These are phyloP conservation scores for Xylariaceae sp. DNA, from an alignment of 2,329 filamentous ascomycete species.

Conservation along the genomic window DNA sequence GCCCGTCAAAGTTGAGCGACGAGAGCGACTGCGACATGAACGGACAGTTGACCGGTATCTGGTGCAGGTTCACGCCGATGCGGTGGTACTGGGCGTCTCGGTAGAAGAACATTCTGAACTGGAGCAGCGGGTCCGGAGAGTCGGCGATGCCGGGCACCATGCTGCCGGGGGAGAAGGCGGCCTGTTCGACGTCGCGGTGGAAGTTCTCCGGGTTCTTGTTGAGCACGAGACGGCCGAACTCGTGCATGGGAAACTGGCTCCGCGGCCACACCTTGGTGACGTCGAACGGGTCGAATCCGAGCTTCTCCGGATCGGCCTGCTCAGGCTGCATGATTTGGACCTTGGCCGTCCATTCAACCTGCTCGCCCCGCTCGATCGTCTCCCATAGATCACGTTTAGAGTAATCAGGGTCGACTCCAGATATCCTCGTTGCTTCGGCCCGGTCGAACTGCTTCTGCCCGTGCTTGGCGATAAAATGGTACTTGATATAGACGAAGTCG, in stretches of 20 bases:
- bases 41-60: constrained; percentile 38
- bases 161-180: constrained; percentile 45
- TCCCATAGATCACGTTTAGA: constrained; percentile 51
- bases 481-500: constrained; percentile 47
- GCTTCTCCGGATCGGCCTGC: constrained; percentile 40
- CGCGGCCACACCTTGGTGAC: constrained; percentile 49
- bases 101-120: constrained; percentile 46
- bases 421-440: constrained; percentile 38
- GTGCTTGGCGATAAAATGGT: constrained; percentile 42
- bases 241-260: constrained; percentile 41
- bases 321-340: constrained; percentile 52
- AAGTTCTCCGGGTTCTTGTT: constrained; percentile 42
- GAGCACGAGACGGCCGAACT: constrained; percentile 44
- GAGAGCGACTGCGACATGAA: constrained; percentile 40
- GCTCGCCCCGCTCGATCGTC: constrained; percentile 46
- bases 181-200: constrained; percentile 45
- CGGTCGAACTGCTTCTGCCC: constrained; percentile 44
- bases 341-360: constrained; percentile 49
- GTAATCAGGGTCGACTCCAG: constrained; percentile 46
- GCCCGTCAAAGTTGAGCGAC: constrained; percentile 45
- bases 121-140: constrained; percentile 42
- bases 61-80: constrained; percentile 47
- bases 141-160: constrained; percentile 48
- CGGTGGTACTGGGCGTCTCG: constrained; percentile 46
- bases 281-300: constrained; percentile 50